A percentile compares a stretch with the other conserved stretches of the same genome.
Conservation (phyloP, 257 asterid genomes). For the Solanum pimpinellifolium region DNA sequence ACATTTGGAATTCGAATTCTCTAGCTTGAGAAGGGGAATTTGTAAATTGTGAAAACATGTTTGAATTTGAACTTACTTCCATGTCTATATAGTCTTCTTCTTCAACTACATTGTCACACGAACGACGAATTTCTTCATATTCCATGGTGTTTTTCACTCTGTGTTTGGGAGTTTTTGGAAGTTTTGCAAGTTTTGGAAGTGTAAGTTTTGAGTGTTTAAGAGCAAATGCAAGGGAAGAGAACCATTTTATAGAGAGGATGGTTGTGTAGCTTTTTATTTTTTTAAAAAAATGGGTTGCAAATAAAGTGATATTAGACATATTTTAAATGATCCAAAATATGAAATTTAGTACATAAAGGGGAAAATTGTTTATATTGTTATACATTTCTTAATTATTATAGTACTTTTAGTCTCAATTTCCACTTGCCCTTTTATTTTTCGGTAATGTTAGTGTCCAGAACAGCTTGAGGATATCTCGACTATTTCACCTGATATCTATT, state of each 20-base stretch:
- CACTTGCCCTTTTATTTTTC: background rate
- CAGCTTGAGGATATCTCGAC: background rate
- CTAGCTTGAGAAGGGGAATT: slow-evolving; percentile 8
- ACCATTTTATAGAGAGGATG: background rate
- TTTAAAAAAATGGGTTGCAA: background rate
- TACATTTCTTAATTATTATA: background rate
- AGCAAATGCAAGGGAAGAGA: background rate
- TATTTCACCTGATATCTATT: background rate
- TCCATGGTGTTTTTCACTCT: background rate
- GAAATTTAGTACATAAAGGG: background rate
- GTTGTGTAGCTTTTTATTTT: background rate
- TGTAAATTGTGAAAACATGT: slow-evolving; percentile 22
- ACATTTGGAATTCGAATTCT: slow-evolving; percentile 84
- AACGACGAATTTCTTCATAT: slow-evolving; percentile 1
- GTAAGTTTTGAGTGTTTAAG: slow-evolving; percentile 6
- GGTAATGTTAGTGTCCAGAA: background rate
- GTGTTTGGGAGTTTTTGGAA: background rate
- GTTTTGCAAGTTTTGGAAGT: background rate
- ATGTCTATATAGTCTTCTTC: slow-evolving; percentile 66
- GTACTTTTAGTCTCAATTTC: background rate
- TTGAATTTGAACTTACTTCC: slow-evolving; percentile 40
- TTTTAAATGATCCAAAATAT: background rate
- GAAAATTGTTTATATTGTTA: background rate
- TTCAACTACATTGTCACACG: slow-evolving; percentile 27
- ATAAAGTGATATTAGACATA: background rate